These are phyloP conservation scores for Aspergillus versicolor DNA, from an alignment of 2,329 filamentous ascomycete species.

Conservation along the genomic window DNA sequence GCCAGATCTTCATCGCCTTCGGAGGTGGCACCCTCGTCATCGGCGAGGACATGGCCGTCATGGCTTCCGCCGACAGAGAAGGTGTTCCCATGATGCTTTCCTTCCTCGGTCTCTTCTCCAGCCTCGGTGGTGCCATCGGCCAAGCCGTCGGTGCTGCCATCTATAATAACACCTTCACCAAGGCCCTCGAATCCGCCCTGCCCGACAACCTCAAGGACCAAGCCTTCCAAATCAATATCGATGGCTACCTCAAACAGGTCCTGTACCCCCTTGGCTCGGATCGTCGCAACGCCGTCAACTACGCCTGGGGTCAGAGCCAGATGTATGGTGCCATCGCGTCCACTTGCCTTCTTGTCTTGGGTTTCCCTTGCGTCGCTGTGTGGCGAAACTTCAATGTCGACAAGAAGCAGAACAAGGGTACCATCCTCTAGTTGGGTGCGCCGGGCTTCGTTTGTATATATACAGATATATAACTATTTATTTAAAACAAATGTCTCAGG, in stretches of 20 bases:
- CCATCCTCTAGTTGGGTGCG: constrained; percentile 8
- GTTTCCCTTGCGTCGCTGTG: constrained; percentile 33
- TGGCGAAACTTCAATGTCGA: constrained; percentile 43
- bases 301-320: constrained; percentile 41
- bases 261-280: constrained; percentile 30
- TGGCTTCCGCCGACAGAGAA: constrained; percentile 55
- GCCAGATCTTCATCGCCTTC: constrained; percentile 57
- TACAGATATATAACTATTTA: background rate
- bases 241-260: constrained; percentile 26
- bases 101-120: constrained; percentile 35
- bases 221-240: constrained; percentile 23
- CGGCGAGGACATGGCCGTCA: constrained; percentile 58
- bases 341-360: constrained; percentile 32
- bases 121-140: constrained; percentile 38
- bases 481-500: background rate
- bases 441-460: background rate
- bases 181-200: constrained; percentile 37
- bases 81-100: constrained; percentile 50
- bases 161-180: constrained; percentile 59
- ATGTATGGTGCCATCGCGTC: constrained; percentile 36
- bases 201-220: constrained; percentile 19
- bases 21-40: constrained; percentile 56
- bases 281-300: constrained; percentile 34
- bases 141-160: constrained; percentile 42
- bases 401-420: constrained; percentile 41